Evolutionary conservation across 106 monocot genomes (phyloP), one percentile per base, ranked within the genome.

Genomic region (Dendrobium officinale): DNA sequence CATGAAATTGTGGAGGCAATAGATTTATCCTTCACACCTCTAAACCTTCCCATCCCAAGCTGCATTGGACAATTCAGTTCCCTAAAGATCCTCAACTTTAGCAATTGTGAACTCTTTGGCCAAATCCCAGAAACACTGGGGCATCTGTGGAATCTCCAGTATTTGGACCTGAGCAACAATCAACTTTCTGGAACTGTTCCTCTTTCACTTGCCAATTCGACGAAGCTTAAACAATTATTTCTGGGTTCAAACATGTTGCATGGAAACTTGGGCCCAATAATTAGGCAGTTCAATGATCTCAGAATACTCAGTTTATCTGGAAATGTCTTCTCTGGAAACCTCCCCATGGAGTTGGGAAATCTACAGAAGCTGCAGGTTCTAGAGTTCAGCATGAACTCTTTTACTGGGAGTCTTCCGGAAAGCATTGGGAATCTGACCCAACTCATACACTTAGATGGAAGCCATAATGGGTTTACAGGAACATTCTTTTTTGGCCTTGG

Each of bases 61-160:
- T 81, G 80, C 55, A 78, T 97, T 44, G 89, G 84, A 24, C 82
- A 81, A 41, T 89, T 97, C 29, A 74, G 19, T 47, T 81, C 80
- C 77, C 86, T 97, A 29, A 86, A 58, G 67, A 67, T 77, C 27
- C 92, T 97, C 77, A 97, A 97, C 85, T 77, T 97, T n/a, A 94
- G 91, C 82, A 85, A 81, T 20, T 92, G 97, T 72, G 84, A 82
- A 3, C 84, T 96, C 68, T 81, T 81, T 59, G 93, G 96, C 19
- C 78, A 70, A 74, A 67, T 96, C 58, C 93, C 96, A 22, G 81
- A 85, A 49, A 74, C 78, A n/a, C 70, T 91, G 19, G 88, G 85
- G 24, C 61, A 85, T 64, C 77, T 96, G 75, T 72, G 78, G 27
- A 87, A 84, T 56, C 84, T 96, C 19, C 79, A 92, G 64, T 81